Evolutionary conservation across 768 basidiomycete genomes (phyloP).

Genomic region (Kondoa malvinella): DNA sequence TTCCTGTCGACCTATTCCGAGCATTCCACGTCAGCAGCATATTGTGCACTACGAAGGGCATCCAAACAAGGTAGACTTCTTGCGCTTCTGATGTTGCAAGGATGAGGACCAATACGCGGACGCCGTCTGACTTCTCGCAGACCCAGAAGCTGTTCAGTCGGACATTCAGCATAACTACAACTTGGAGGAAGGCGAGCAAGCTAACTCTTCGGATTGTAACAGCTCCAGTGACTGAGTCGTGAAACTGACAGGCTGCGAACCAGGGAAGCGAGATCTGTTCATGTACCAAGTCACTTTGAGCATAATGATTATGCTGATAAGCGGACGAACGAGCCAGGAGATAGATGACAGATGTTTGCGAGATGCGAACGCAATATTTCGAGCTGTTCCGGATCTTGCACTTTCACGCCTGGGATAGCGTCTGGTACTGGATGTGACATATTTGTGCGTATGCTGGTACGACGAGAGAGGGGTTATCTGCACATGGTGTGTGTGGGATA

Average conservation of each 20-base stretch:
- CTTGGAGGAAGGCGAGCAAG: conserved; percentile 26
- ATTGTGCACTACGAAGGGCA: not conserved
- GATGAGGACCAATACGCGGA: conserved; percentile 73
- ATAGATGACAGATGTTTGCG: conserved; percentile 18
- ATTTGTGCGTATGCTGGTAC: too few species aligned
- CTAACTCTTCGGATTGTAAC: conserved; percentile 73
- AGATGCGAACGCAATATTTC: conserved; percentile 21
- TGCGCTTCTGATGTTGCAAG: conserved; percentile 41
- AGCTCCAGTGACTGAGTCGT: conserved; percentile 48
- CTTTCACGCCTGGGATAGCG: conserved; percentile 22
- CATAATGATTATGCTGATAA: not conserved
- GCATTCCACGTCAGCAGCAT: not conserved
- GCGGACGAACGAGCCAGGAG: not conserved
- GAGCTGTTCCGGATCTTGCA: conserved; percentile 18
- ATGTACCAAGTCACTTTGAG: not conserved
- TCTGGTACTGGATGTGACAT: conserved; percentile 4
- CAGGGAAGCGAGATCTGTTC: conserved; percentile 64
- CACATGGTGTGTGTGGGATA: too few species aligned
- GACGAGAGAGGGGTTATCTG: too few species aligned
- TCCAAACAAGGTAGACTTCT: conserved; percentile 57
- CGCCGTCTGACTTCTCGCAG: conserved; percentile 93
- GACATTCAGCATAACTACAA: not conserved
- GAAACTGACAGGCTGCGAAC: conserved; percentile 91
- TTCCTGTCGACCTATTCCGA: conserved; percentile 72
- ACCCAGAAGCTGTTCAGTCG: conserved; percentile 69